A percentile compares a stretch with the other conserved stretches of the same genome.
These are phyloP conservation scores for Pyricularia pennisetigena DNA, from an alignment of 2,329 filamentous ascomycete species.

Conservation along the genomic window DNA sequence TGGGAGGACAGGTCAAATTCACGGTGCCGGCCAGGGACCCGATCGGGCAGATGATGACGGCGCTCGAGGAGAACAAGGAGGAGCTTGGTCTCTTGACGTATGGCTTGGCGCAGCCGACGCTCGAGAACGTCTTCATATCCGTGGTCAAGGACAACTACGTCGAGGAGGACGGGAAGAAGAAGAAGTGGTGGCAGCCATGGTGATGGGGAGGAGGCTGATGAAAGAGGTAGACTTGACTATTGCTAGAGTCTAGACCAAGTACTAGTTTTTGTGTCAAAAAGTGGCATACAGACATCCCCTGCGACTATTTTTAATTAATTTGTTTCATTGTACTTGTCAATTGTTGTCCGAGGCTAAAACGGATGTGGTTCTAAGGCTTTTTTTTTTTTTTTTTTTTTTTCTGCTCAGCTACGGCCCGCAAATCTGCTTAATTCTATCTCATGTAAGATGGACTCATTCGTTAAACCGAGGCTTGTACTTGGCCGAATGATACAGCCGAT, in stretches of 20 bases:
- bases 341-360: too few species aligned
- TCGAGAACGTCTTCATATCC: slow-evolving; percentile 83
- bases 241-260: too few species aligned
- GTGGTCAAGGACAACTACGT: slow-evolving; percentile 66
- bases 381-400: not conserved
- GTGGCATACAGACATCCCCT: too few species aligned
- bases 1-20: slow-evolving; percentile 83
- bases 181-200: slow-evolving; percentile 42
- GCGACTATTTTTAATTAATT: too few species aligned
- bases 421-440: not conserved
- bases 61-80: slow-evolving; percentile 61
- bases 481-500: not conserved
- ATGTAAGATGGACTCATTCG: not conserved
- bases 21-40: slow-evolving; percentile 53
- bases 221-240: too few species aligned
- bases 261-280: too few species aligned
- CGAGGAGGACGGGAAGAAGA: slow-evolving; percentile 51
- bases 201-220: not conserved
- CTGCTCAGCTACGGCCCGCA: not conserved
- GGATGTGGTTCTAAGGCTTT: too few species aligned
- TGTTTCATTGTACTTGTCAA: too few species aligned
- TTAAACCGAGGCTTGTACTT: not conserved
- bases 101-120: slow-evolving; percentile 75
- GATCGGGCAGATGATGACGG: slow-evolving; percentile 59
- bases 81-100: slow-evolving; percentile 74